A percentile compares a stretch with the other conserved stretches of the same genome.
Evolutionary conservation across 805 yeast genomes (phyloP).

Genomic region (Citeromyces matritensis): DNA sequence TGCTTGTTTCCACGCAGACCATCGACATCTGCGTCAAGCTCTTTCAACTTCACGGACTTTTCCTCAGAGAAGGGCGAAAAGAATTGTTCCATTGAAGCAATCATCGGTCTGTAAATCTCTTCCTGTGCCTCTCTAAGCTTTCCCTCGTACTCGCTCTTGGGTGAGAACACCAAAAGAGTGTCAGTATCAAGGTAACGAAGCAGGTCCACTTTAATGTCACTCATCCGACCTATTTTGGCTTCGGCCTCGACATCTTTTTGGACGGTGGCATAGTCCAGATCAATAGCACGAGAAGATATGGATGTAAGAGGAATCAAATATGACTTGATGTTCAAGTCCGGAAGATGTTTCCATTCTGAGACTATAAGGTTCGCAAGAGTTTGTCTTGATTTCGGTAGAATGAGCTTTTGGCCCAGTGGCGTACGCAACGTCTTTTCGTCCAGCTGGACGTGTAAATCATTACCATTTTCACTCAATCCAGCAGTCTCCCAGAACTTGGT

Average conservation of each 20-base stretch:
- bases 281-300: slow-evolving; percentile 75
- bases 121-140: slow-evolving; percentile 68
- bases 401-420: slow-evolving; percentile 61
- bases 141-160: slow-evolving; percentile 72
- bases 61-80: slow-evolving; percentile 24
- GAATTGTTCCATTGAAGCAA: slow-evolving; percentile 46
- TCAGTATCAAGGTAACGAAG: slow-evolving; percentile 88
- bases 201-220: slow-evolving; percentile 40
- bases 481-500: slow-evolving; percentile 77
- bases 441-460: slow-evolving; percentile 38
- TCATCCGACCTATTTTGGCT: slow-evolving; percentile 49
- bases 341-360: slow-evolving; percentile 78
- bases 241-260: slow-evolving; percentile 27
- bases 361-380: slow-evolving; percentile 61
- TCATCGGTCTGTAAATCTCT: slow-evolving; percentile 60
- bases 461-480: slow-evolving; percentile 15
- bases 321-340: slow-evolving; percentile 54
- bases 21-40: slow-evolving; percentile 66
- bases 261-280: slow-evolving; percentile 29
- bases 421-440: slow-evolving; percentile 73
- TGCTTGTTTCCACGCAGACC: slow-evolving; percentile 79
- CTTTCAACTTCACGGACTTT: slow-evolving; percentile 20
- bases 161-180: slow-evolving; percentile 78
- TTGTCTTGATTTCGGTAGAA: slow-evolving; percentile 43
- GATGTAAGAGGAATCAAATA: slow-evolving; percentile 82